These are phyloP conservation scores for Phytophthora pisi DNA, from an alignment of 352 stramenopile species.

Conservation along the genomic window DNA sequence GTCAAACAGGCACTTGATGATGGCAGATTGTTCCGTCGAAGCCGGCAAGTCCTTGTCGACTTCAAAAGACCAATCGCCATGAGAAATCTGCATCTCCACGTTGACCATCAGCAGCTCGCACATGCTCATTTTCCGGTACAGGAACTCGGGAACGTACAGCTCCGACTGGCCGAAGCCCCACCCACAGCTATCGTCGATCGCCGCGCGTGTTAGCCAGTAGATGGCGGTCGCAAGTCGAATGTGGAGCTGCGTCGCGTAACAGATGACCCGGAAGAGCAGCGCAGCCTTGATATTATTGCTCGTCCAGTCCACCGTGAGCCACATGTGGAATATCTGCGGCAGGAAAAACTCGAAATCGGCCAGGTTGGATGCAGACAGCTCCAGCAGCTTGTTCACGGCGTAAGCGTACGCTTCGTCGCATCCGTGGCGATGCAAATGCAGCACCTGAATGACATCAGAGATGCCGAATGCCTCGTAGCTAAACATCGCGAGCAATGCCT, in stretches of 20 bases:
- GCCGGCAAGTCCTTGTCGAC: conserved; percentile 71
- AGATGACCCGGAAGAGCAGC: conserved; percentile 76
- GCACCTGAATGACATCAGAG: conserved; percentile 81
- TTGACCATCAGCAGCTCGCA: conserved; percentile 87
- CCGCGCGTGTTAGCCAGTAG: conserved; percentile 80
- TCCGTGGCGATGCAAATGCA: conserved; percentile 80
- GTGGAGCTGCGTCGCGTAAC: conserved; percentile 73
- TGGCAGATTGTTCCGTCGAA: conserved; percentile 55
- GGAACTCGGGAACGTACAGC: conserved; percentile 73
- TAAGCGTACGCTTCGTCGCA: conserved; percentile 76
- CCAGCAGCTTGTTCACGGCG: conserved; percentile 75
- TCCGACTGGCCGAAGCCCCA: conserved; percentile 84
- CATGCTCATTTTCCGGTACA: conserved; percentile 81
- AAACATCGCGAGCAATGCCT: conserved; percentile 54
- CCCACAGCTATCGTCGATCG: conserved; percentile 80
- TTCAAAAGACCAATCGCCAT: conserved; percentile 64
- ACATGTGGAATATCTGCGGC: conserved; percentile 85
- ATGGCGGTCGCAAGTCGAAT: conserved; percentile 80
- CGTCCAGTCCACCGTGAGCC: conserved; percentile 79
- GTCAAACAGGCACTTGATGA: conserved; percentile 73
- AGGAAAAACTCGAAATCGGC: conserved; percentile 88
- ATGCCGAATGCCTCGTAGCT: conserved; percentile 65
- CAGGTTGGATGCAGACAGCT: conserved; percentile 63
- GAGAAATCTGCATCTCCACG: conserved; percentile 80
- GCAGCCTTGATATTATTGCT: conserved; percentile 78